Conservation (phyloP, 73 alveolate genomes). For the Paramecium pentaurelia region DNA sequence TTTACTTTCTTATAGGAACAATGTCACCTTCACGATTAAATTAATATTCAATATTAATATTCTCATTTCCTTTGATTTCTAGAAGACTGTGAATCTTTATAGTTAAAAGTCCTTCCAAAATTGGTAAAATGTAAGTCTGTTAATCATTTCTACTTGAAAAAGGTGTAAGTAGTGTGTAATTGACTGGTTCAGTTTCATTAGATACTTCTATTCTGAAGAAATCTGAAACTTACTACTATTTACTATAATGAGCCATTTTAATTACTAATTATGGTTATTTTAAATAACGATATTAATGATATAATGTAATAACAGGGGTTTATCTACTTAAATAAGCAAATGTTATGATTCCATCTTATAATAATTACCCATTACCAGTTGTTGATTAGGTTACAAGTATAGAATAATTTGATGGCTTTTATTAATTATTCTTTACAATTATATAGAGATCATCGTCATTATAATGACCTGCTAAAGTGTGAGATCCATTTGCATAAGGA, state of each 20-base stretch:
- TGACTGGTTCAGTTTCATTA: neutral
- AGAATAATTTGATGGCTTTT: neutral
- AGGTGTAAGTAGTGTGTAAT: neutral
- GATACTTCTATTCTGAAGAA: neutral
- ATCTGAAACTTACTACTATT: neutral
- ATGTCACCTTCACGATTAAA: neutral
- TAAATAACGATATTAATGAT: neutral
- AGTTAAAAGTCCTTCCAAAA: neutral
- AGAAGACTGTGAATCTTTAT: neutral
- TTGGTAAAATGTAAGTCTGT: neutral
- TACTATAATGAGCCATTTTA: neutral
- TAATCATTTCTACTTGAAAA: neutral
- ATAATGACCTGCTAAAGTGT: constrained; percentile 34
- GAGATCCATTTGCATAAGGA: constrained; percentile 1
- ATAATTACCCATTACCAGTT: neutral
- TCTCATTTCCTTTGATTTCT: neutral
- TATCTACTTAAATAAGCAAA: neutral
- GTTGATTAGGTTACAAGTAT: neutral
- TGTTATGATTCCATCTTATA: constrained; percentile 31
- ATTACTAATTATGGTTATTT: neutral
- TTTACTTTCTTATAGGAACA: neutral
- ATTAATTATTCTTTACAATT: neutral
- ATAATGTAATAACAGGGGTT: neutral
- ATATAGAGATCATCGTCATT: constrained; percentile 39
- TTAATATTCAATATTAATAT: neutral